Base-by-base conservation (phyloP, 192 early-diverging fungal species). In the Cetraspora pellucida region DNA sequence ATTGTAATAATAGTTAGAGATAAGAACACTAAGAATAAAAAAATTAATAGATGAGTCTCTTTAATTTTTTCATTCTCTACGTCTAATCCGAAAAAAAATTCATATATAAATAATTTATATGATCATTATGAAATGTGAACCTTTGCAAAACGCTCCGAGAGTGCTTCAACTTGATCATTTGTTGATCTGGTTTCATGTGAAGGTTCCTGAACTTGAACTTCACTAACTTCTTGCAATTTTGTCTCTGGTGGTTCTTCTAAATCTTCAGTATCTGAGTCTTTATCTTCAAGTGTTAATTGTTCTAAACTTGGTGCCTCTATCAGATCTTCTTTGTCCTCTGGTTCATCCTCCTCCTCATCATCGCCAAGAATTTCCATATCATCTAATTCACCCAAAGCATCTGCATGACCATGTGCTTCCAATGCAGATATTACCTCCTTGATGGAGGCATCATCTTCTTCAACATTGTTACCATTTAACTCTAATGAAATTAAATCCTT, bases 401-500 rank as follows among this genome's bases (percentile, higher is more conserved):
- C 95, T 61, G 86, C 88, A 69, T 91, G 68, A 13, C 90, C 94
- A 68, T 91, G 87, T 74, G 82, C 84, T 30, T 86, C 68, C 9
- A 99, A 81, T 8, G 91, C 90, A 21, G 88, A 87, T 65, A 87
- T 87, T 72, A 97, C 89, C 31, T 85, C 77, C 70, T 93, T 87
- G 16, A 96, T 94, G 9, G 89, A 90, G 17, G 87, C 87, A 72
- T 92, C 88, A 45, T 97, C 94, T 16, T 93, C 87, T 54, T 93
- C 90, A 79, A 97, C 94, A 54, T 85, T 86, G 86, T 99, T 99
- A 7, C 97, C 97, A 78, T 97, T 97, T 60, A 99, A 84, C 75
- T 96, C 93, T 30, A 99, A 77, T 19, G 81, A 81, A 60, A 77
- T 85, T 19, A 97, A 74, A 14, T 85, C 67, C 75, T 85, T 82